Evolutionary conservation across 78 protist species (phyloP).

Genomic region (Salpingoeca rosetta): DNA sequence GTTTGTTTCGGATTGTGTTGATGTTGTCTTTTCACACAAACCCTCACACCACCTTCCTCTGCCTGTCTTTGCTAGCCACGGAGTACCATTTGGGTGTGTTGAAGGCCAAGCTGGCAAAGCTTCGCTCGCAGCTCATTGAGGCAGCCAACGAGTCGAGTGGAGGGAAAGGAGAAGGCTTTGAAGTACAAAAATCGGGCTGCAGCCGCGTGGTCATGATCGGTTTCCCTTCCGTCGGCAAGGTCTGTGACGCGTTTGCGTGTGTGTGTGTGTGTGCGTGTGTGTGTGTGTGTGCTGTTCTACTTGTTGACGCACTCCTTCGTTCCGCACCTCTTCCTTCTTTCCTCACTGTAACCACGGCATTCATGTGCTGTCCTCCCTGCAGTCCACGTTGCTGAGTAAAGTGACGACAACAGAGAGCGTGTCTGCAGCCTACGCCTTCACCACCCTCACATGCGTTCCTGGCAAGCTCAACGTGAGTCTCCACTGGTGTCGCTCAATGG

Average conservation of each 20-base stretch:
- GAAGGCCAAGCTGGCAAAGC: conserved; percentile 87
- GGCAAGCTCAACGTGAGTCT: conserved; percentile 62
- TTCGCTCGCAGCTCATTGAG: conserved; percentile 51
- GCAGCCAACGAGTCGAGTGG: neutral
- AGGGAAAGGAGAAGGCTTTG: conserved; percentile 77
- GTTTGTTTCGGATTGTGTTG: neutral
- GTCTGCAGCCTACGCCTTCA: conserved; percentile 96
- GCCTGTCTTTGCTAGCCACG: neutral
- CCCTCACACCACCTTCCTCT: neutral
- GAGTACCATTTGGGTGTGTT: conserved; percentile 54
- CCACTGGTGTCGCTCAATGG: too few relatives aligned
- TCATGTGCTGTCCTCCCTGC: too few relatives aligned
- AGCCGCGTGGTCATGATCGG: conserved; percentile 86
- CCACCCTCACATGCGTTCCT: conserved; percentile 98
- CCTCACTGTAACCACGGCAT: too few relatives aligned
- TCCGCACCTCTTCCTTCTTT: neutral
- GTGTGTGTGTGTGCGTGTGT: conserved; percentile 11
- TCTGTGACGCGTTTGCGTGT: neutral
- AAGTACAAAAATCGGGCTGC: conserved; percentile 78
- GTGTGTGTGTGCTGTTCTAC: neutral
- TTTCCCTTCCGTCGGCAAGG: conserved; percentile 99
- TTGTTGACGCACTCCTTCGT: neutral
- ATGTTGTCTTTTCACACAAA: neutral
- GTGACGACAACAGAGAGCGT: conserved; percentile 27
- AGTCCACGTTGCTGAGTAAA: neutral